Percentiles rank a stretch among this genome's conserved stretches.
Conservation (phyloP, 352 stramenopile genomes). For the Phytophthora agathidicida region DNA sequence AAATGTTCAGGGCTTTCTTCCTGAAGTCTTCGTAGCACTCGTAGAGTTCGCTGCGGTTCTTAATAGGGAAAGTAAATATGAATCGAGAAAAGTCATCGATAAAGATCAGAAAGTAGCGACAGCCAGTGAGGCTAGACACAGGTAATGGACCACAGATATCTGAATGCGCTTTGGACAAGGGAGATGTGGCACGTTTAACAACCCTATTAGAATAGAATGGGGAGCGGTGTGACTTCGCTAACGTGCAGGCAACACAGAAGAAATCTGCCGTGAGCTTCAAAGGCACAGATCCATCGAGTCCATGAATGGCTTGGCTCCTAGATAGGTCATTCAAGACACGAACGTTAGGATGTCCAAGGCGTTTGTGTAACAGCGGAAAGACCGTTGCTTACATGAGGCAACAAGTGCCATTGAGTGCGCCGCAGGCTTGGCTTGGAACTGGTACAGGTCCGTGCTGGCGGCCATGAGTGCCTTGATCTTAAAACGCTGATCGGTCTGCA, state of each 20-base stretch:
- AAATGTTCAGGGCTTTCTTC: conserved; percentile 13
- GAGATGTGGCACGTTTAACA: conserved; percentile 23
- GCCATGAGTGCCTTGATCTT: no score
- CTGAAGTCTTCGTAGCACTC: conserved; percentile 25
- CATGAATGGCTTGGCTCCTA: conserved; percentile 5
- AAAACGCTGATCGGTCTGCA: no score
- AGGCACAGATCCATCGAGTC: not conserved
- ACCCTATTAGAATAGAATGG: conserved; percentile 25
- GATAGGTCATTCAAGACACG: conserved; percentile 9
- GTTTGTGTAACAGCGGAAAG: conserved; percentile 12
- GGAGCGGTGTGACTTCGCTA: conserved; percentile 29
- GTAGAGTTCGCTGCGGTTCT: conserved; percentile 12
- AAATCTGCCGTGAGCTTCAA: not conserved
- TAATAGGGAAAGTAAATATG: conserved; percentile 22
- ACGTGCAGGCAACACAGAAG: conserved; percentile 17
- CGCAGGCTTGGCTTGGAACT: no score
- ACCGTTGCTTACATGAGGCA: conserved; percentile 1
- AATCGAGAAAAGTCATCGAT: conserved; percentile 29
- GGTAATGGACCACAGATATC: conserved; percentile 16
- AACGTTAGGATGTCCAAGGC: conserved; percentile 16
- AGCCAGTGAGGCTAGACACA: conserved; percentile 11
- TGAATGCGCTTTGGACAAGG: conserved; percentile 11
- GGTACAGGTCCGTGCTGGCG: no score
- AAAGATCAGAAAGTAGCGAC: conserved; percentile 21
- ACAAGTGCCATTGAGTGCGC: not conserved